Evolutionary conservation across 1,139 yeast species (phyloP).

Genomic region (Debaryomyces robertsiae): DNA sequence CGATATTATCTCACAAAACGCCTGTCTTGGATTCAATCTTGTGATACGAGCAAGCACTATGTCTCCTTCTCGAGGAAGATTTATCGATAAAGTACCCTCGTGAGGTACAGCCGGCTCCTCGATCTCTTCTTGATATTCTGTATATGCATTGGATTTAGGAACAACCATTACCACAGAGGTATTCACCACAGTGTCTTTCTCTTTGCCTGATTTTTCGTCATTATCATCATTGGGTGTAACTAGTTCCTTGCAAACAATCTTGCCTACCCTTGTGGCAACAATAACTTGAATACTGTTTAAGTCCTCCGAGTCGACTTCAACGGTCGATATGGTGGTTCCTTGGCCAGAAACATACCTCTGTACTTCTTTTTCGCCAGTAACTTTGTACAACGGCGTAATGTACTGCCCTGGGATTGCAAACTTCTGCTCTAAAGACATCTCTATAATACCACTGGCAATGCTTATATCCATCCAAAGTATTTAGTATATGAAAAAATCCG

Average conservation of each 20-base stretch:
- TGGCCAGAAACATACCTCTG: constrained; percentile 36
- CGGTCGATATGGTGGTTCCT: constrained; percentile 40
- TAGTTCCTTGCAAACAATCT: constrained; percentile 39
- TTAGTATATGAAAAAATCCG: too few relatives aligned
- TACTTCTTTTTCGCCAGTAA: constrained; percentile 23
- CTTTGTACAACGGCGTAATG: constrained; percentile 38
- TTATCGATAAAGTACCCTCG: constrained; percentile 34
- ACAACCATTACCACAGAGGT: constrained; percentile 34
- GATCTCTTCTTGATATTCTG: constrained; percentile 30
- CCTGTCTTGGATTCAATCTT: constrained; percentile 68
- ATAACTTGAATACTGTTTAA: constrained; percentile 46
- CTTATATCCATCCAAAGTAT: too few relatives aligned
- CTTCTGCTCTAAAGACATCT: constrained; percentile 14
- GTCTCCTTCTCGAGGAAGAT: constrained; percentile 83
- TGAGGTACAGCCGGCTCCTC: constrained; percentile 5
- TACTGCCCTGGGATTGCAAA: constrained; percentile 79
- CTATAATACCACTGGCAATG: too few relatives aligned
- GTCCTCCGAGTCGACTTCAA: constrained; percentile 27
- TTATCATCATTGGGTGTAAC: constrained; percentile 13
- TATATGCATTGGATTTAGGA: constrained; percentile 35
- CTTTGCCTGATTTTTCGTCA: constrained; percentile 18
- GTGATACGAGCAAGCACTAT: constrained; percentile 77
- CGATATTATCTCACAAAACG: constrained; percentile 79
- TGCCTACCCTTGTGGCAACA: constrained; percentile 71
- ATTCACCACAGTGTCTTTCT: constrained; percentile 12